Conservation (phyloP, 805 yeast genomes). For the Lipomyces mesembrius region DNA sequence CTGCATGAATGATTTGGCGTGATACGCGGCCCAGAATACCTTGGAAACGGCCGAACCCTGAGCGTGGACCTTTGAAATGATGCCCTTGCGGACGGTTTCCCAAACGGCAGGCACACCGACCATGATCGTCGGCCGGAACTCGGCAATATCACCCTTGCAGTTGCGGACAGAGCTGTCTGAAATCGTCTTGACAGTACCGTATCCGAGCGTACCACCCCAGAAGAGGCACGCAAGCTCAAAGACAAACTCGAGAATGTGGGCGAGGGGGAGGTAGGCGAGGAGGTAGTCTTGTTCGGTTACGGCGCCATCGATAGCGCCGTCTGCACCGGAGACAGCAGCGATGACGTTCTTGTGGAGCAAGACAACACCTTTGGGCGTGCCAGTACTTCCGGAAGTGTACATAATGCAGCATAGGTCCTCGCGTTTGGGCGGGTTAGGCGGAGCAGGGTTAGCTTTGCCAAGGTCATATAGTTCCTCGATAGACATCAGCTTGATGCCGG, state of each 20-base stretch:
- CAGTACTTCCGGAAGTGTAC: slow-evolving; percentile 89
- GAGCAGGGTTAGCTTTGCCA: slow-evolving; percentile 60
- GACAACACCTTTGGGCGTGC: slow-evolving; percentile 83
- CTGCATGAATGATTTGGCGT: slow-evolving; percentile 68
- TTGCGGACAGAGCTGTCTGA: slow-evolving; percentile 80
- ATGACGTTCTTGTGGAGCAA: slow-evolving; percentile 68
- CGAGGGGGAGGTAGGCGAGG: slow-evolving; percentile 89
- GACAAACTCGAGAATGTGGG: slow-evolving; percentile 91
- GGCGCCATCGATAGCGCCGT: slow-evolving; percentile 57
- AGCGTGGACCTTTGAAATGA: slow-evolving; percentile 71
- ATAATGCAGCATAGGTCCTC: slow-evolving; percentile 72
- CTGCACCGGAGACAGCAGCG: slow-evolving; percentile 86
- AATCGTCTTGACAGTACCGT: slow-evolving; percentile 90
- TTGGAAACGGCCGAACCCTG: slow-evolving; percentile 70
- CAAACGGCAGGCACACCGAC: slow-evolving; percentile 99
- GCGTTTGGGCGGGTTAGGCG: slow-evolving; percentile 55
- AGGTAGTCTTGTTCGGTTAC: slow-evolving; percentile 68
- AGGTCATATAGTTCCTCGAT: slow-evolving; percentile 61
- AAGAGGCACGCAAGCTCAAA: slow-evolving; percentile 78
- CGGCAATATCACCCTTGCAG: slow-evolving; percentile 85
- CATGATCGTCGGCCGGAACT: slow-evolving; percentile 89
- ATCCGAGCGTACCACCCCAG: slow-evolving; percentile 92
- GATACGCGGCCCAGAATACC: slow-evolving; percentile 86
- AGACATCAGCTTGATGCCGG: slow-evolving; percentile 71
- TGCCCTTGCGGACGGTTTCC: slow-evolving; percentile 95